phyloP scores from a whole-genome alignment of 257 asterid species.

The Penstemon barbatus region DNA sequence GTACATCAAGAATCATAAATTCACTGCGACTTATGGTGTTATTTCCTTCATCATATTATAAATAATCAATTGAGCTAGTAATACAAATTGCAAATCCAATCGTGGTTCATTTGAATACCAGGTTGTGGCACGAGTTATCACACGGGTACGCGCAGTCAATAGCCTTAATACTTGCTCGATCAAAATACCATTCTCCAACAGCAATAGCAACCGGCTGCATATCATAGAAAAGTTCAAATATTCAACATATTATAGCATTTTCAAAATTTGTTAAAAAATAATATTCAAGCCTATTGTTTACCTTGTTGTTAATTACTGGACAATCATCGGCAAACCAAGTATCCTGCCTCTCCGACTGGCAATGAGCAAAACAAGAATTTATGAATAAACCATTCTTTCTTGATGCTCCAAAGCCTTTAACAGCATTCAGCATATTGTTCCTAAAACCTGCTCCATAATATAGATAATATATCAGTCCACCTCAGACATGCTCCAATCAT shows the following conservation, averaged over 20 bases:
- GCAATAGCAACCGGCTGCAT: conserved; percentile 78
- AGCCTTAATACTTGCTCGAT: conserved; percentile 48
- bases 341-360: conserved; percentile 97
- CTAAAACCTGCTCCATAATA: conserved; percentile 55
- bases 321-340: conserved; percentile 85
- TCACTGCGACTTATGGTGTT: conserved; percentile 21
- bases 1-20: conserved; percentile 23
- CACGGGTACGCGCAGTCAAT: conserved; percentile 97
- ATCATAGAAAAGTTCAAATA: neutral
- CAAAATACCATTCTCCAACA: conserved; percentile 92
- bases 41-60: conserved; percentile 28
- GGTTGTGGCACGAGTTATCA: conserved; percentile 83
- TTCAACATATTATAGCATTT: neutral
- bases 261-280: neutral
- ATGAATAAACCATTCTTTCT: conserved; percentile 66
- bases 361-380: conserved; percentile 94
- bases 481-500: conserved; percentile 6
- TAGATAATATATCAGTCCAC: neutral
- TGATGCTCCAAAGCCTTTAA: conserved; percentile 45
- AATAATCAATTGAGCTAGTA: conserved; percentile 24
- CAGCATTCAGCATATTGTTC: conserved; percentile 59
- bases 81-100: conserved; percentile 2
- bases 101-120: conserved; percentile 59
- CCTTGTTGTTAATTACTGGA: conserved; percentile 69
- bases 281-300: conserved; percentile 7